Evolutionary conservation across 2,329 filamentous ascomycete genomes (phyloP), one percentile per base, ranked within the genome.

Genomic region (Leptosphaerulina australis): DNA sequence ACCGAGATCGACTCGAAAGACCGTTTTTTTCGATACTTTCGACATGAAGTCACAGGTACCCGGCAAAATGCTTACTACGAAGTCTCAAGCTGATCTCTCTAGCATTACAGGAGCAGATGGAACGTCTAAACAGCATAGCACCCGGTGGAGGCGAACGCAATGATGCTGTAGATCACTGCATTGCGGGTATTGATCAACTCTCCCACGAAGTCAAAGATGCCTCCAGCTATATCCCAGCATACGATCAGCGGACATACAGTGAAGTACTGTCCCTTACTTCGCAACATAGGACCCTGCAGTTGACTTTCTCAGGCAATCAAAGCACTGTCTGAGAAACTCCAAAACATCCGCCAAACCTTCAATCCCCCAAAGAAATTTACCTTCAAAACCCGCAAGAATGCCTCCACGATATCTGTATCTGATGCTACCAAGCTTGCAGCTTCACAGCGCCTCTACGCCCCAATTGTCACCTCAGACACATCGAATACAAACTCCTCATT

Each of bases 141-240:
- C 71, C 82, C 10, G 75, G 87, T 1, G 88, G 82, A 36, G 88
- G 88, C 53, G 90, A 94, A 72, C 87, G 90, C 33, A 84, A 88
- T 55, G 87, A 93, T 69, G 90, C 90, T 41, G 85, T 88, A 36
- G 91, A 96, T 60, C 83, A 89, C 64, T 88, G 91, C 59, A 81
- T 96, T 11, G 85, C 88, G 12, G 84, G 85, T 55, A 94, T 97
- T 63, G 86, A 89, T 22, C 83, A 85, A 49, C 81, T 97, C 12
- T 91, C 91, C 1, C 88, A 88, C 57, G 87, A 94, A 63, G 89
- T 97, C 29, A 87, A 90, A 59, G 91, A 97, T 74, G 88, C 90
- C 0, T 84, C 88, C 1, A 86, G 87, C 47, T 91, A 87, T 60
- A 84, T 96, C 12, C 91, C 94, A 2, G 85, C 91, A 6, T 95